A percentile compares a stretch with the other conserved stretches of the same genome.
Evolutionary conservation across 2,329 filamentous ascomycete species (phyloP).

Genomic region (Chalaropsis thielavioides): DNA sequence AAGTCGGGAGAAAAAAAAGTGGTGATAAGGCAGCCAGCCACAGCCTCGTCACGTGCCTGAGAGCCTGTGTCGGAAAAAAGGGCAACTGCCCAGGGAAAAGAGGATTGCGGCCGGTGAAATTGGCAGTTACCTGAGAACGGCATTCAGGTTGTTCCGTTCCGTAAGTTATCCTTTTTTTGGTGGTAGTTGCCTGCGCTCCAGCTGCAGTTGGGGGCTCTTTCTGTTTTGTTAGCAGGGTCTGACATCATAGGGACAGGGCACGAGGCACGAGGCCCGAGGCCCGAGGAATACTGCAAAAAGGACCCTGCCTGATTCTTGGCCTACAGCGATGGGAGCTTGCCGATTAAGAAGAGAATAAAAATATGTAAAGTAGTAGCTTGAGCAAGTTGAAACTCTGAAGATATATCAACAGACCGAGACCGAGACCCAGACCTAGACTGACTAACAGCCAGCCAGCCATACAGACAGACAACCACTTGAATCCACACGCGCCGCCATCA

Average conservation of each 20-base stretch:
- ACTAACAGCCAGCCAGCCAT: no score
- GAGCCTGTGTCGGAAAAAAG: background rate
- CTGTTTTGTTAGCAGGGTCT: background rate
- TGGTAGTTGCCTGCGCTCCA: background rate
- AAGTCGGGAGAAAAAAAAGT: background rate
- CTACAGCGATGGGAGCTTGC: no score
- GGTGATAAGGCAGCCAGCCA: background rate
- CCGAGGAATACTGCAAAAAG: no score
- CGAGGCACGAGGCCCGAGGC: no score
- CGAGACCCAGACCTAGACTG: background rate
- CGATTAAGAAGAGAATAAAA: background rate
- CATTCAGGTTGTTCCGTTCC: background rate
- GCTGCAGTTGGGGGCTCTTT: no score
- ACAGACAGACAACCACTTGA: background rate
- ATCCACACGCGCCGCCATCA: background rate
- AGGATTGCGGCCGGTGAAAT: background rate
- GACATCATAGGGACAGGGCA: background rate
- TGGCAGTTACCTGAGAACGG: background rate
- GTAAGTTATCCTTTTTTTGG: background rate
- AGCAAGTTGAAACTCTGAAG: background rate
- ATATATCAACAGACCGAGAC: background rate
- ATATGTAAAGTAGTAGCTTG: background rate
- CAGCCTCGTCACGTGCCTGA: slow-evolving; percentile 1
- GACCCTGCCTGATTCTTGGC: no score
- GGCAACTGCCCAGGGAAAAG: background rate